Conservation (phyloP, 306 rosid genomes). For the Cucurbita moschata region DNA sequence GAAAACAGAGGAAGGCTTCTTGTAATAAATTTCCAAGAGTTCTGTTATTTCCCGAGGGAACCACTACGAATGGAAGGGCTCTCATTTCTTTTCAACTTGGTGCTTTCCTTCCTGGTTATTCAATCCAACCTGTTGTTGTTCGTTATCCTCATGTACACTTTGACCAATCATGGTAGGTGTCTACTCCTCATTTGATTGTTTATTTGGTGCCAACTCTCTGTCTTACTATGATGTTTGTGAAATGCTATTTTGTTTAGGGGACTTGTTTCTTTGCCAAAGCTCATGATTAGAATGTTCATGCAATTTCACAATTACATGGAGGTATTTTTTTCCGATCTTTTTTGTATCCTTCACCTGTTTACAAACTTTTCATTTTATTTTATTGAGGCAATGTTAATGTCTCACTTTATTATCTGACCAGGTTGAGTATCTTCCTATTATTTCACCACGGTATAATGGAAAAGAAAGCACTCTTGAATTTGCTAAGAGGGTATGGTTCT, state of each 20-base stretch:
- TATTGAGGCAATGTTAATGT: conserved; percentile 4
- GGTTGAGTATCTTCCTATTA: conserved; percentile 93
- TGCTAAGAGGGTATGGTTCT: conserved; percentile 62
- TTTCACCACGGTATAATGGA: conserved; percentile 45
- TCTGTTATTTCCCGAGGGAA: conserved; percentile 94
- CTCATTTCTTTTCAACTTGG: conserved; percentile 94
- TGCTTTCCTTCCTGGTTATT: conserved; percentile 73
- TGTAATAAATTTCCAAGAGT: conserved; percentile 76
- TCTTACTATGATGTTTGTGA: background rate
- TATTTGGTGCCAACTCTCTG: conserved; percentile 10
- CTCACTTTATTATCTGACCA: conserved; percentile 25
- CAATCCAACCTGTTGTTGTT: conserved; percentile 79
- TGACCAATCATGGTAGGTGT: conserved; percentile 86
- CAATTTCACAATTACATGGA: conserved; percentile 93
- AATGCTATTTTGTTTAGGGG: conserved; percentile 41
- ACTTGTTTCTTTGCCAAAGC: conserved; percentile 56
- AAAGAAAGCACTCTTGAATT: conserved; percentile 63
- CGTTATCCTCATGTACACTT: conserved; percentile 97
- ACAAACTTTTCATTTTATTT: conserved; percentile 4
- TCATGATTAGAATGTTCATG: conserved; percentile 89
- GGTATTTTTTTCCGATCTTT: conserved; percentile 27
- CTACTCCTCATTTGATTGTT: conserved; percentile 10
- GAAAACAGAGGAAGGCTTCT: conserved; percentile 94
- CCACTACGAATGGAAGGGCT: conserved; percentile 80
- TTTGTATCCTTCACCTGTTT: background rate